phyloP scores from a whole-genome alignment of 352 stramenopile genomes.

The Pythium grandisporangium region DNA sequence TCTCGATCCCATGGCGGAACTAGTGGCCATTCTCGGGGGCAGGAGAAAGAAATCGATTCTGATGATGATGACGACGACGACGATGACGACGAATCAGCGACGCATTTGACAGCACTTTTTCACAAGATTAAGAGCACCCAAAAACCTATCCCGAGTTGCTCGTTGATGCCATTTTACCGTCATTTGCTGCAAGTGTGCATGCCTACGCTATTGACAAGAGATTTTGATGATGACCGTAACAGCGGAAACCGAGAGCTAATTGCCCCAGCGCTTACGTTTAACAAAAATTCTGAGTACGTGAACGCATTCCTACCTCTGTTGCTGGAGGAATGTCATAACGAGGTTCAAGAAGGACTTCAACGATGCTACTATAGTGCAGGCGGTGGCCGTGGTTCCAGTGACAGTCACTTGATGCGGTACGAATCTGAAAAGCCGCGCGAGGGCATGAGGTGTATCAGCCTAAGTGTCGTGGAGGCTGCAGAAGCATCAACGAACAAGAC shows the following conservation, averaged over 20 bases:
- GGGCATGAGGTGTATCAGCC: slow-evolving; percentile 73
- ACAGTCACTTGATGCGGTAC: slow-evolving; percentile 66
- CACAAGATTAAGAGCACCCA: slow-evolving; percentile 78
- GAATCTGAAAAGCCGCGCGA: slow-evolving; percentile 74
- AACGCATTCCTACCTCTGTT: slow-evolving; percentile 72
- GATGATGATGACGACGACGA: slow-evolving; percentile 36
- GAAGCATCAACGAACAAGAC: slow-evolving; percentile 20
- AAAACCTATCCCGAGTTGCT: slow-evolving; percentile 59
- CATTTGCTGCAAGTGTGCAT: slow-evolving; percentile 72
- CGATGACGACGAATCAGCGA: slow-evolving; percentile 24
- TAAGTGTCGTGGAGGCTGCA: slow-evolving; percentile 54
- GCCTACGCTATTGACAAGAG: slow-evolving; percentile 53
- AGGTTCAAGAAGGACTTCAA: slow-evolving; percentile 61
- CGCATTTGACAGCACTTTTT: slow-evolving; percentile 58
- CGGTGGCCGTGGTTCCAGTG: too few relatives aligned
- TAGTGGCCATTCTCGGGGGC: too few relatives aligned
- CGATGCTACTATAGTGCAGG: slow-evolving; percentile 21
- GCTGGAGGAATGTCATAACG: slow-evolving; percentile 76
- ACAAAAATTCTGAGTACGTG: slow-evolving; percentile 62
- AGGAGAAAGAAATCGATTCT: slow-evolving; percentile 6
- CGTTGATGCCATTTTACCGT: slow-evolving; percentile 75
- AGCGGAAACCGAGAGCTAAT: slow-evolving; percentile 42
- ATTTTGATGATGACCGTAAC: slow-evolving; percentile 47
- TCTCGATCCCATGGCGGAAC: too few relatives aligned
- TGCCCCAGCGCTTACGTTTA: slow-evolving; percentile 49